Conservation (phyloP, 129 eudicot genomes). For the Glebionis coronaria region DNA sequence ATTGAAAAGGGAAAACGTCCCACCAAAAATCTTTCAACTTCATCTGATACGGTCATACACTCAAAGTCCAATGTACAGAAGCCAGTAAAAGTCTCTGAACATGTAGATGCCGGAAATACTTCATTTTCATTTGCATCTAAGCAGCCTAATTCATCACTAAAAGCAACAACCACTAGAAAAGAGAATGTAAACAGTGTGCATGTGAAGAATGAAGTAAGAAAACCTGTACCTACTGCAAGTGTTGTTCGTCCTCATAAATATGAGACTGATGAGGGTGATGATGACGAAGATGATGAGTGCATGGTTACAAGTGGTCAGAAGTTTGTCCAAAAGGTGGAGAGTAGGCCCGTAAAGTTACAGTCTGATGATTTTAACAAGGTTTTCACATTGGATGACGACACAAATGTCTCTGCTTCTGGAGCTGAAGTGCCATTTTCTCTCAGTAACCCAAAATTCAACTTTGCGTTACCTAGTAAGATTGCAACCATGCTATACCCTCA, state of each 20-base stretch:
- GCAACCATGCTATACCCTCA: conserved; percentile 85
- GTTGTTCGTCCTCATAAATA: neutral
- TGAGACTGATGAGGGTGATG: conserved; percentile 19
- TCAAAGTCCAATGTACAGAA: conserved; percentile 23
- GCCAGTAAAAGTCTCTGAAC: conserved; percentile 27
- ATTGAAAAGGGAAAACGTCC: conserved; percentile 64
- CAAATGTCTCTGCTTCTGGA: conserved; percentile 28
- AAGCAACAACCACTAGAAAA: conserved; percentile 18
- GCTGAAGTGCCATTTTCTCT: conserved; percentile 41
- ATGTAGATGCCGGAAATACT: conserved; percentile 18
- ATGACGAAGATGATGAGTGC: conserved; percentile 46
- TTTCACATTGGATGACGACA: conserved; percentile 30
- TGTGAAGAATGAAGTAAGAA: conserved; percentile 21
- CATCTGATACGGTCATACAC: conserved; percentile 22
- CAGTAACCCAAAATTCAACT: conserved; percentile 54
- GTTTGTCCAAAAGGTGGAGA: conserved; percentile 27
- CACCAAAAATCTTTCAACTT: conserved; percentile 26
- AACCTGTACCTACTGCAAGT: conserved; percentile 23
- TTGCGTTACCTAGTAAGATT: conserved; percentile 51
- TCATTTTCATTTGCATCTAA: conserved; percentile 27
- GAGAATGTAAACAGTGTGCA: conserved; percentile 16
- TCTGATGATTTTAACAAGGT: conserved; percentile 38
- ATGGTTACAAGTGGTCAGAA: conserved; percentile 40
- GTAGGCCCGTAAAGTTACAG: conserved; percentile 24
- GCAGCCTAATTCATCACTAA: conserved; percentile 26